Percentiles rank a stretch among this genome's conserved stretches.
These are phyloP conservation scores for Stentor coeruleus DNA, from an alignment of 73 alveolate species.

Conservation along the genomic window DNA sequence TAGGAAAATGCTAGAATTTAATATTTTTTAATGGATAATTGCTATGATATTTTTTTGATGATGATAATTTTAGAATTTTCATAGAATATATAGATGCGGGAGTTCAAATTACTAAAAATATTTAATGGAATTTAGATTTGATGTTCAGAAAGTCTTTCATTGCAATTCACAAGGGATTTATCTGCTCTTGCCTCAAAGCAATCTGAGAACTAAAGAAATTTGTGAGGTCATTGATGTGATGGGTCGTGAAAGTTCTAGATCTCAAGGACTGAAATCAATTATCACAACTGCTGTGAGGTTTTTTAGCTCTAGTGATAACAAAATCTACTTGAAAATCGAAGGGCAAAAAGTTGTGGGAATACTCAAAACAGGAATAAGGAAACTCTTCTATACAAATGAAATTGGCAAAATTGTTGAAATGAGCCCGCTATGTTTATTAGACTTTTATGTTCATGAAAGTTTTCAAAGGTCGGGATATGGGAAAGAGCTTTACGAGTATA, in stretches of 20 bases:
- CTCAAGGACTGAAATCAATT: conserved; percentile 51
- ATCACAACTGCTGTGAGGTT: conserved; percentile 54
- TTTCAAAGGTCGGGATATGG: conserved; percentile 91
- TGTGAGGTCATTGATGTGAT: conserved; percentile 40
- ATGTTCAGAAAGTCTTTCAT: conserved; percentile 28
- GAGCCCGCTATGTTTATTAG: conserved; percentile 90
- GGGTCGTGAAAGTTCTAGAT: conserved; percentile 59
- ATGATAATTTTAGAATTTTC: no score
- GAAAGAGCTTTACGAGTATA: conserved; percentile 75
- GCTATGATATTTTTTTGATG: no score
- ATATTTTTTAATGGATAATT: no score
- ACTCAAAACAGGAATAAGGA: conserved; percentile 84
- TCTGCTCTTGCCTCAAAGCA: conserved; percentile 2
- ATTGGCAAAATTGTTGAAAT: conserved; percentile 76
- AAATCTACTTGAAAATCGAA: conserved; percentile 2
- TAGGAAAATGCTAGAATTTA: no score
- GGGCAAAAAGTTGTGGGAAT: conserved; percentile 52
- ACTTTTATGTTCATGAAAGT: conserved; percentile 91
- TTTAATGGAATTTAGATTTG: conserved; percentile 45
- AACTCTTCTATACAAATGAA: conserved; percentile 72
- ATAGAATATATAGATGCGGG: not conserved
- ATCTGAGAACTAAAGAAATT: conserved; percentile 1
- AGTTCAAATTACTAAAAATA: conserved; percentile 16
- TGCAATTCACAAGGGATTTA: conserved; percentile 11
- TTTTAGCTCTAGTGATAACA: conserved; percentile 29